phyloP scores from a whole-genome alignment of 2,329 filamentous ascomycete species.

The Hypoxylon sp. region DNA sequence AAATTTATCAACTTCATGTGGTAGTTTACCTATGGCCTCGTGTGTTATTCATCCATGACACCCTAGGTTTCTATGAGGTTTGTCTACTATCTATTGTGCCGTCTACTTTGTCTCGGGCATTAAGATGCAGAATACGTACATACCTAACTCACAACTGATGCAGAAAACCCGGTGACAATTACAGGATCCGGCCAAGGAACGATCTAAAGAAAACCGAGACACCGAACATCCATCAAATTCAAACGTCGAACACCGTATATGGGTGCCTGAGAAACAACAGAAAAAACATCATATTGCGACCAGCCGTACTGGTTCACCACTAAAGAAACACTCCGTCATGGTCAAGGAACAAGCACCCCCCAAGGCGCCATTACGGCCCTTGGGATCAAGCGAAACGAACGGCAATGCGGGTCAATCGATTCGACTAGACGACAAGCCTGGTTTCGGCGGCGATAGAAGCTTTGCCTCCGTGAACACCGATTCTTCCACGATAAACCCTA shows the following conservation, averaged over 20 bases:
- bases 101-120: not conserved
- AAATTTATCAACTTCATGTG: not conserved
- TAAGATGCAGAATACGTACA: not conserved
- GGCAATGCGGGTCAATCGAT: slow-evolving; percentile 41
- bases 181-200: slow-evolving; percentile 51
- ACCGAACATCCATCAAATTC: slow-evolving; percentile 37
- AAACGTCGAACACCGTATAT: slow-evolving; percentile 15
- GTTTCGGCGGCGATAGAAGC: slow-evolving; percentile 19
- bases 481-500: slow-evolving; percentile 21
- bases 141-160: slow-evolving; percentile 22
- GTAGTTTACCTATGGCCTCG: not conserved
- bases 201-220: slow-evolving; percentile 46
- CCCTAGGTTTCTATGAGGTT: slow-evolving; percentile 34
- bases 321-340: slow-evolving; percentile 51
- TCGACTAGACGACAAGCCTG: slow-evolving; percentile 30
- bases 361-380: slow-evolving; percentile 58
- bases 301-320: not conserved
- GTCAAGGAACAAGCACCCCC: slow-evolving; percentile 61
- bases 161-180: slow-evolving; percentile 51
- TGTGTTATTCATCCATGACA: not conserved
- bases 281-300: slow-evolving; percentile 10
- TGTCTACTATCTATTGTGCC: slow-evolving; percentile 15
- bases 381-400: slow-evolving; percentile 48
- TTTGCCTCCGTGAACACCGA: slow-evolving; percentile 23
- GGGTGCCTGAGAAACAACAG: not conserved